A percentile compares a stretch with the other conserved stretches of the same genome.
Evolutionary conservation across 495 filamentous ascomycete genomes (phyloP).

Genomic region (Neurospora terricola): DNA sequence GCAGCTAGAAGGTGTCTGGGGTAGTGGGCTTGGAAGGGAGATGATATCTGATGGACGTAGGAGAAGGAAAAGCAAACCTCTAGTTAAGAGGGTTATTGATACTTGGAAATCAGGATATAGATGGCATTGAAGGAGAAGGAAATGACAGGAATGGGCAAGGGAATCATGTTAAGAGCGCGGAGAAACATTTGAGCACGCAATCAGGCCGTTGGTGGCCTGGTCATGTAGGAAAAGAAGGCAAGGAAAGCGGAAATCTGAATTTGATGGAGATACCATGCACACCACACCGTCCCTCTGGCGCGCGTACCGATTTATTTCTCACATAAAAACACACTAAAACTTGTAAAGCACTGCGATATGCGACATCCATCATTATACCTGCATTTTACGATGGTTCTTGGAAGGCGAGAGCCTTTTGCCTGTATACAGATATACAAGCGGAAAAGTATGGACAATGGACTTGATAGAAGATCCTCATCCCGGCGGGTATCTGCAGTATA

Average conservation of each 20-base stretch:
- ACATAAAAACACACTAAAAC: neutral
- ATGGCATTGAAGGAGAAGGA: neutral
- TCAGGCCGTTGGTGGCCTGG: neutral
- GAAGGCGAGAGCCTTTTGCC: too few species aligned
- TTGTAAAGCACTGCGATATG: neutral
- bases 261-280: neutral
- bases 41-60: neutral
- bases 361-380: neutral
- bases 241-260: neutral
- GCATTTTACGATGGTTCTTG: too few species aligned
- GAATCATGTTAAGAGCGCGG: neutral
- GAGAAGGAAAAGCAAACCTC: neutral
- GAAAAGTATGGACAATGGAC: too few species aligned
- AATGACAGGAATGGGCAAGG: neutral
- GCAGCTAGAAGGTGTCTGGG: slow-evolving; percentile 24
- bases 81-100: neutral
- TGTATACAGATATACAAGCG: too few species aligned
- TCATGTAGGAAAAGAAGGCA: neutral
- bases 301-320: neutral
- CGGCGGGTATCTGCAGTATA: neutral
- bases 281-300: neutral
- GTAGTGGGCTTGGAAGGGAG: neutral
- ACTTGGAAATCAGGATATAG: neutral
- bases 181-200: neutral
- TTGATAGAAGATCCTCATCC: neutral